Conservation (phyloP, 2,329 filamentous ascomycete species). For the Zymoseptoria passerinii region DNA sequence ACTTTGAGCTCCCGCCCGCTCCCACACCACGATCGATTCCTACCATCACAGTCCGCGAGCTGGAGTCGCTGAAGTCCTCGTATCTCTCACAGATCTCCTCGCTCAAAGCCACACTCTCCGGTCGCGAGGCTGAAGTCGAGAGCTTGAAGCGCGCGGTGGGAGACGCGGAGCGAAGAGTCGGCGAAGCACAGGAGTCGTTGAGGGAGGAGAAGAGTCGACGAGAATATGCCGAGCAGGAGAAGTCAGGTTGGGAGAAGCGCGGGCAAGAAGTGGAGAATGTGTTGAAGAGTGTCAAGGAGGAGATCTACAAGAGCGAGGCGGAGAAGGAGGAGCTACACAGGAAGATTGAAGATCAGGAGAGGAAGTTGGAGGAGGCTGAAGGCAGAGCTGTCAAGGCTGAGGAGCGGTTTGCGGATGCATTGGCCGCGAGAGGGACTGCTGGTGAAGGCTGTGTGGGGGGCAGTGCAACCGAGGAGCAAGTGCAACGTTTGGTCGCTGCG, state of each 20-base stretch:
- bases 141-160: conserved; percentile 79
- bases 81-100: conserved; percentile 90
- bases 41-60: conserved; percentile 80
- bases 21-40: conserved; percentile 89
- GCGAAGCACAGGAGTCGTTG: conserved; percentile 73
- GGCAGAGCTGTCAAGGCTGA: conserved; percentile 65
- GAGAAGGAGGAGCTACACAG: conserved; percentile 72
- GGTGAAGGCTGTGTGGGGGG: conserved; percentile 15
- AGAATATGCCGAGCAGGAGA: conserved; percentile 66
- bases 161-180: conserved; percentile 86
- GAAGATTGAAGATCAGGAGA: conserved; percentile 69
- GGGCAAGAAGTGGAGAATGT: conserved; percentile 79
- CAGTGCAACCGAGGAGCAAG: conserved; percentile 33
- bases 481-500: conserved; percentile 40
- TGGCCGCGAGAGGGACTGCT: conserved; percentile 23
- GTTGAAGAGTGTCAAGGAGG: conserved; percentile 68
- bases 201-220: conserved; percentile 65
- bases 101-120: conserved; percentile 83
- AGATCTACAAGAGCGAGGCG: conserved; percentile 68
- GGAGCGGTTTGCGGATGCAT: conserved; percentile 55
- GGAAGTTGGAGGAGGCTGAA: conserved; percentile 64
- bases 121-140: conserved; percentile 84
- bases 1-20: conserved; percentile 89
- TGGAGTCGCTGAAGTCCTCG: conserved; percentile 83
- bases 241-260: conserved; percentile 73